Conservation (phyloP, 257 asterid species). For the Paulownia fortunei region DNA sequence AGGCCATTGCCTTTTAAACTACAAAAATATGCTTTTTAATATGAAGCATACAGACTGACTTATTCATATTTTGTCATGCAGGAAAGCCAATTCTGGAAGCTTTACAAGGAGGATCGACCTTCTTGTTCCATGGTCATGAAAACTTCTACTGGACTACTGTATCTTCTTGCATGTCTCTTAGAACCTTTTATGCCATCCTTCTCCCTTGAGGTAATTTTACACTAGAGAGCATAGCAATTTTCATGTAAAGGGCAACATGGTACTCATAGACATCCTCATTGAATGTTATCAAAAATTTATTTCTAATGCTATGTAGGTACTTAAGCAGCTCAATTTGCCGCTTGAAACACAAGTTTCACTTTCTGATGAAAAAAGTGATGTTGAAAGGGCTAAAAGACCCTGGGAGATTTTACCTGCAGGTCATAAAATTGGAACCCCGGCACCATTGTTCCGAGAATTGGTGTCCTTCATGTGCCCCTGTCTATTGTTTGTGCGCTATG, state of each 20-base stretch:
- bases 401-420: slow-evolving; percentile 83
- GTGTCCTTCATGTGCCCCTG: slow-evolving; percentile 40
- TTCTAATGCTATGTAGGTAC: slow-evolving; percentile 52
- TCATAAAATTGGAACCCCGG: slow-evolving; percentile 76
- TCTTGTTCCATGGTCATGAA: slow-evolving; percentile 73
- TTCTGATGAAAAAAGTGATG: slow-evolving; percentile 58
- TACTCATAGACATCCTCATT: not conserved
- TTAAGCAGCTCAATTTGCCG: slow-evolving; percentile 83
- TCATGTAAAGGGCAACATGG: not conserved
- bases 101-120: slow-evolving; percentile 75
- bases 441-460: slow-evolving; percentile 73
- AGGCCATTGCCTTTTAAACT: not conserved
- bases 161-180: slow-evolving; percentile 78
- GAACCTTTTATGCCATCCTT: slow-evolving; percentile 93
- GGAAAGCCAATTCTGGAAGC: slow-evolving; percentile 92
- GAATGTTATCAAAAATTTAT: not conserved
- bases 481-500: not conserved
- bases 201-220: slow-evolving; percentile 60
- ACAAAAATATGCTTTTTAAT: not conserved
- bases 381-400: slow-evolving; percentile 68
- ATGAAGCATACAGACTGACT: slow-evolving; percentile 1
- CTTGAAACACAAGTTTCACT: slow-evolving; percentile 58
- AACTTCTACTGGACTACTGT: slow-evolving; percentile 79
- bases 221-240: not conserved
- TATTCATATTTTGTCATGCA: slow-evolving; percentile 25